Evolutionary conservation across 2,329 filamentous ascomycete species (phyloP), one percentile per base, ranked within the genome.

Genomic region (Xylariaceae sp.): DNA sequence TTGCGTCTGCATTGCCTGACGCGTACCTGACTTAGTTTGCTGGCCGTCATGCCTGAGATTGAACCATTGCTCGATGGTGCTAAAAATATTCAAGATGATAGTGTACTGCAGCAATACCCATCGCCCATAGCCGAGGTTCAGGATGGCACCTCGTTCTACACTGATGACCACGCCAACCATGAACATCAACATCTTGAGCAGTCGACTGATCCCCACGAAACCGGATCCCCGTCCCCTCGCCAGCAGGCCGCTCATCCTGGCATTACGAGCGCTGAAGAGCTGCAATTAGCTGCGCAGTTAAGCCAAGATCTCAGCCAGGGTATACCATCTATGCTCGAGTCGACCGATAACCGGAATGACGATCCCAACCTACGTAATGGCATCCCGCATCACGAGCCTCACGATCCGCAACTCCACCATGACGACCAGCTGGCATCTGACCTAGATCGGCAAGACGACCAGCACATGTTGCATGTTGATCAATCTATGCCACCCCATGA

Each of bases 221-320:
- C 72, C 3, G 66, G 45, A 13, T 29, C 60, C n/a, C 35, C 72
- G 11, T 65, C 72, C 13, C 67, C 74, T 16, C 74, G 75, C 37
- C 76, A 77, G 23, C 75, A 78, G 40, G 64, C 71, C 9, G 63
- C 72, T 11, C 73, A 73, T 10, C 71, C 76, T 2, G 71, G 77
- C 29, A 66, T 69, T 13, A 67, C 62, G 15, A 82, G 78, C 52
- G 73, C 77, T 4, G 81, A 82, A 60, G 81, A 84, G 69, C 73
- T 84, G 35, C 81, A 83, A 66, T 72, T 84, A 32, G 81, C 81
- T 11, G 81, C 82, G 8, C 82, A 84, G 63, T 70, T 85, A 35
- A 81, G 80, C 41, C 79, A 82, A 55, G 80, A 76, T 36, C 71
- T 84, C 13, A 77, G 80, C 10, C 74, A 79, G 29, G 77, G 81